Base-by-base conservation (phyloP, 768 basidiomycete genomes). In the Hygrocybe coccinea region DNA sequence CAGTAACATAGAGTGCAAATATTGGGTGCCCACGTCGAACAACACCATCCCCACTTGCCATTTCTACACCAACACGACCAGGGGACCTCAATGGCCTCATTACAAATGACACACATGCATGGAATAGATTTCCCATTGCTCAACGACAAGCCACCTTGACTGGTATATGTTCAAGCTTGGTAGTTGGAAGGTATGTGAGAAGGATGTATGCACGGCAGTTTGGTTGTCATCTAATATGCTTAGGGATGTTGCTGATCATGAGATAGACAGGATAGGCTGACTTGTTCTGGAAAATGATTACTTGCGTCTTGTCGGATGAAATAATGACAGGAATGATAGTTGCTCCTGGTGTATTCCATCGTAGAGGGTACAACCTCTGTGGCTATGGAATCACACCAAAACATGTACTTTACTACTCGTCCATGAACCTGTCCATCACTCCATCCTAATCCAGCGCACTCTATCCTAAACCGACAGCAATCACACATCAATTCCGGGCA, bases 201-300 rank as follows among this genome's bases (percentile, higher is more conserved):
- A 79, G 64, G 1, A 78, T 60, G 11, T 67, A 58, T 0, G 66
- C 74, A 11, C 60, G 67, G 7, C 51, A 44, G 0, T 70, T 71
- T 0, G 73, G 71, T 48, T 72, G 64, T 2, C 66, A 59, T 1
- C 61, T 63, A 15, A 70, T 62, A 2, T 62, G 59, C 47, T 74
- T 76, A 0, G 63, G 59, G 11, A 76, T 62, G 39, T 77, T 76
- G 0, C 70, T 75, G 50, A 78, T 69, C 0, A 75, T 72, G 9
- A 78, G 49, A 59, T 79, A 79, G 0, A 79, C 67, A 0, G 77
- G 76, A 59, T 72, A 77, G 1, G 73, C 71, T 19, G 59, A 52
- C 57, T 77, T 74, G 56, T 72, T 67, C 3, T 68, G 60, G 52
- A 78, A 75, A 3, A 61, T 48, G 0, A 73, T 72, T 0, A 77